Base-by-base conservation (phyloP, 768 basidiomycete genomes). In the Termitomyces eurrhizus region DNA sequence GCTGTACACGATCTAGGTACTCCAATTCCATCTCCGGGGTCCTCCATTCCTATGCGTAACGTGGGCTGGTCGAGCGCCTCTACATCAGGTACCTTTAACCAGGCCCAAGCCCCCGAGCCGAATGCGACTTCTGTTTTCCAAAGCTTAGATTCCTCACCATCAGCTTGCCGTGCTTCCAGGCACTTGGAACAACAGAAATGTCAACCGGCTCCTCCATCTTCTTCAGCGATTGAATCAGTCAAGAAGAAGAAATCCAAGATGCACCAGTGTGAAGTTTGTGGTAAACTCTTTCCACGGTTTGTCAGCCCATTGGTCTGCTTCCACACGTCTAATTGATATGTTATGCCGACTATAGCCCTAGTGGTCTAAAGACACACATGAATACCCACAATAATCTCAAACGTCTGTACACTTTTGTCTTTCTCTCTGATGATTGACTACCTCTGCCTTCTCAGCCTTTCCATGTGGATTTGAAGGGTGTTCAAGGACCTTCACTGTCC, bases 401-500 rank as follows among this genome's bases (percentile, higher is more conserved):
- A 67, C 84, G 84, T 85, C 65, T 51, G 80, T 76, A 29, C 49
- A 33, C n/a, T 42, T n/a, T 11, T 51, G 4, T 39, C 45, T 13
- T 14, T 37, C 8, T 18, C 42, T 64, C n/a, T 61, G 16, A 42
- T 11, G 29, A 16, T 60, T 53, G 21, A 49, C 14, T 52, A 32
- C 4, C 12, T 33, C 13, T 33, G 11, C 41, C 33, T 55, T 12
- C 60, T 16, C 39, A 83, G 82, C 82, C 9, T 82, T 74, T 58
- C 61, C 72, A 6, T 93, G 90, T 67, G 79, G 74, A 0, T 83
- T 86, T 52, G 75, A 80, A 14, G 78, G 79, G 37, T 93, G 91
- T 68, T 72, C 75, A 35, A 87, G 88, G 68, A 80, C 78, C 4
- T 93, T 92, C 66, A 84, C 88, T 21, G 90, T 92, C 18, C 84